Conservation (phyloP, 2,329 filamentous ascomycete genomes). For the Chaetomiaceae sp. region DNA sequence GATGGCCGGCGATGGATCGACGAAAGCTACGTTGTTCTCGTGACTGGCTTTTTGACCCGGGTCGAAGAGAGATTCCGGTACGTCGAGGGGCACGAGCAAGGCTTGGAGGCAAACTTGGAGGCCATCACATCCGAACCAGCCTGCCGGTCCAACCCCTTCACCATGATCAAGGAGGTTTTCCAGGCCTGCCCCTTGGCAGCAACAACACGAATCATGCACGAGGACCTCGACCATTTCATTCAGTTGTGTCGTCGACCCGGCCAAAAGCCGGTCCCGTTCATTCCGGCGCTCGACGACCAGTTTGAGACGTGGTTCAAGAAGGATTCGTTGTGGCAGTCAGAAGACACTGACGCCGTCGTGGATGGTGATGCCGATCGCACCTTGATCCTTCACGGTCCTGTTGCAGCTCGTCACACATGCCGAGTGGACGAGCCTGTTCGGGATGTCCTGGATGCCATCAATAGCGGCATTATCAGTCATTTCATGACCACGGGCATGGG, state of each 20-base stretch:
- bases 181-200: too few relatives aligned
- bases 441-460: too few relatives aligned
- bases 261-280: constrained; percentile 95
- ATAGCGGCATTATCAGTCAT: too few relatives aligned
- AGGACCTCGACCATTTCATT: constrained; percentile 94
- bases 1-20: constrained; percentile 79
- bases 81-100: background rate
- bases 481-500: too few relatives aligned
- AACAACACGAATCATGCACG: too few relatives aligned
- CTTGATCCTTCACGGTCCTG: constrained; percentile 90
- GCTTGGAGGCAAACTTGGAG: background rate
- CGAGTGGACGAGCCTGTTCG: too few relatives aligned
- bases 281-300: constrained; percentile 88
- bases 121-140: too few relatives aligned
- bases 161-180: too few relatives aligned
- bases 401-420: constrained; percentile 83
- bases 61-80: background rate
- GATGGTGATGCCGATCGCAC: constrained; percentile 91
- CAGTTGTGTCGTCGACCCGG: constrained; percentile 81
- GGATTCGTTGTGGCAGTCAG: constrained; percentile 97
- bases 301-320: constrained; percentile 99
- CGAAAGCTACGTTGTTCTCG: background rate
- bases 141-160: too few relatives aligned
- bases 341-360: constrained; percentile 90
- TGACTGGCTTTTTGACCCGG: background rate